Evolutionary conservation across 2,329 filamentous ascomycete species (phyloP).

Genomic region (Aspergillus alliaceus): DNA sequence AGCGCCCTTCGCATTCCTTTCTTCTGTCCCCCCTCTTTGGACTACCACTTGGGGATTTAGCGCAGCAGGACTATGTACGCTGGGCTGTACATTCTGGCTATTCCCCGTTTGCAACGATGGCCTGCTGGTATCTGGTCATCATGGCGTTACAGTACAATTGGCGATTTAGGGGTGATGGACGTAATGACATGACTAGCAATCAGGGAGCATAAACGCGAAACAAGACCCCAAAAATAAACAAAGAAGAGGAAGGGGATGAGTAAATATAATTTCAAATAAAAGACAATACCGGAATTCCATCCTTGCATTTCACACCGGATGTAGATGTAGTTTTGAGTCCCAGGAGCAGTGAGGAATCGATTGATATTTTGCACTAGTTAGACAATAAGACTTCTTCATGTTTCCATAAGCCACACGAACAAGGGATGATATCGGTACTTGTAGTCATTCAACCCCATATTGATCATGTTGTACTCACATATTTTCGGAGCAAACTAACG

Average conservation of each 20-base stretch:
- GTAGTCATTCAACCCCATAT: not conserved
- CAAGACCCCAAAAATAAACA: not conserved
- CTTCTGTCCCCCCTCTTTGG: not conserved
- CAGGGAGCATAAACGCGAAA: not conserved
- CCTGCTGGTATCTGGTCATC: constrained; percentile 24
- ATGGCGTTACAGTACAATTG: constrained; percentile 19
- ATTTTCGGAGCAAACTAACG: not conserved
- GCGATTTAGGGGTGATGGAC: not conserved
- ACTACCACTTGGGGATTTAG: not conserved
- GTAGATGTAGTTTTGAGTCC: constrained; percentile 7
- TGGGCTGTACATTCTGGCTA: constrained; percentile 11
- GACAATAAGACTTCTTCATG: constrained; percentile 5
- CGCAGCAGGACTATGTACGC: constrained; percentile 8
- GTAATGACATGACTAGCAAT: constrained; percentile 4
- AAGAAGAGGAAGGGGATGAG: constrained; percentile 1
- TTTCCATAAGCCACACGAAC: constrained; percentile 4
- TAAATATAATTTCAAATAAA: constrained; percentile 1
- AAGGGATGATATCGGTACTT: constrained; percentile 6
- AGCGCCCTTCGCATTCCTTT: not conserved
- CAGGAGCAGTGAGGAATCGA: constrained; percentile 1
- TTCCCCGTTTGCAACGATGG: constrained; percentile 22
- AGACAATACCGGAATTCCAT: constrained; percentile 1
- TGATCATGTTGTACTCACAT: too few species aligned
- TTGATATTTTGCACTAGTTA: not conserved
- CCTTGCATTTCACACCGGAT: constrained; percentile 16